A percentile compares a stretch with the other conserved stretches of the same genome.
Conservation (phyloP, 768 basidiomycete genomes). For the Tylopilus subfusipes region DNA sequence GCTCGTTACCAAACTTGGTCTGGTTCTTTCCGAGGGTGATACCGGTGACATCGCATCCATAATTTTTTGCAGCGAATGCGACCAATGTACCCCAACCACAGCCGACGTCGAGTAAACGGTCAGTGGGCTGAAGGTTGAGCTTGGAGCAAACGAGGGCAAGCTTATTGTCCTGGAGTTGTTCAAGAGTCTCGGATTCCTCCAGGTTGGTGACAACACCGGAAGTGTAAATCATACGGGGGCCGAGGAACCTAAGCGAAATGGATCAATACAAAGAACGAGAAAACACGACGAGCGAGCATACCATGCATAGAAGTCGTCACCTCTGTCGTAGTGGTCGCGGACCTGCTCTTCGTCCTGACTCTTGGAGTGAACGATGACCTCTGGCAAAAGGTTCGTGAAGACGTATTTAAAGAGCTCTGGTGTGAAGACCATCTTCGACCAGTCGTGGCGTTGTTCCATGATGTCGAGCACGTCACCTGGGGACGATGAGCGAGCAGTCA, state of each 20-base stretch:
- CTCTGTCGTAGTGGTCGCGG: conserved; percentile 93
- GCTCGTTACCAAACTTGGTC: conserved; percentile 85
- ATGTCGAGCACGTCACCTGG: conserved; percentile 90
- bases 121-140: conserved; percentile 81
- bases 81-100: conserved; percentile 97
- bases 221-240: conserved; percentile 96
- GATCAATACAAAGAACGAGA: not conserved
- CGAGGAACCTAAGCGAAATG: conserved; percentile 66
- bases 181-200: conserved; percentile 74
- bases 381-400: conserved; percentile 82
- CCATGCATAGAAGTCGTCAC: conserved; percentile 96
- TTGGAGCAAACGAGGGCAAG: conserved; percentile 94
- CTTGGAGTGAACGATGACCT: conserved; percentile 88
- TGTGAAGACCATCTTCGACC: conserved; percentile 90
- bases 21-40: conserved; percentile 92
- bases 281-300: not conserved
- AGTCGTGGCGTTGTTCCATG: conserved; percentile 94
- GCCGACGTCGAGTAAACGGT: conserved; percentile 81
- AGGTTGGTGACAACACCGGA: conserved; percentile 81
- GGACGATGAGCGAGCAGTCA: not conserved
- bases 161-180: conserved; percentile 98
- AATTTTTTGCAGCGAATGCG: conserved; percentile 96
- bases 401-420: conserved; percentile 92
- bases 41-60: conserved; percentile 92
- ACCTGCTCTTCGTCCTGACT: conserved; percentile 94